Evolutionary conservation across 2,329 filamentous ascomycete genomes (phyloP).

Genomic region (Colletotrichum siamense): DNA sequence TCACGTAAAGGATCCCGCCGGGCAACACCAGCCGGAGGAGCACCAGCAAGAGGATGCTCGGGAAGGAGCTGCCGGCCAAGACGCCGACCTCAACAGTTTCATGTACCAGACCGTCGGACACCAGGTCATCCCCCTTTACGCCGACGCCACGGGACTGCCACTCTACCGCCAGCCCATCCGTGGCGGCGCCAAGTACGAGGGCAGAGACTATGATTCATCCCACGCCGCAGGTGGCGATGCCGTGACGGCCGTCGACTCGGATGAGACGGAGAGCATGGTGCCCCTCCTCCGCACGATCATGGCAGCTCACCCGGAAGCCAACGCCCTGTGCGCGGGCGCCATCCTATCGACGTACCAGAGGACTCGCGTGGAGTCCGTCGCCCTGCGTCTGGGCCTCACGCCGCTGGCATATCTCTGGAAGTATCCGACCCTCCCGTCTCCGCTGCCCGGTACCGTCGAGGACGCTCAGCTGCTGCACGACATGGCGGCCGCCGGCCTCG

Average conservation of each 20-base stretch:
- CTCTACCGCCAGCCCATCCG: slow-evolving; percentile 81
- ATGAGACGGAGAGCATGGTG: slow-evolving; percentile 90
- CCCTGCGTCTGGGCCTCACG: slow-evolving; percentile 78
- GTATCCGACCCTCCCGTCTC: slow-evolving; percentile 74
- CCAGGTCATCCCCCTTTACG: slow-evolving; percentile 83
- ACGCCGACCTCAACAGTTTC: slow-evolving; percentile 84
- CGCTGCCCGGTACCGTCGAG: slow-evolving; percentile 33
- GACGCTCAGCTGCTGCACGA: slow-evolving; percentile 74
- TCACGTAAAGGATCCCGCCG: neutral
- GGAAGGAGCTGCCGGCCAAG: slow-evolving; percentile 17
- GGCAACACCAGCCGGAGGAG: neutral
- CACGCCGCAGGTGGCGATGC: slow-evolving; percentile 20
- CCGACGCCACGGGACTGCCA: slow-evolving; percentile 77
- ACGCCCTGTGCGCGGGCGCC: slow-evolving; percentile 88
- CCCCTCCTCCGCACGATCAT: slow-evolving; percentile 74
- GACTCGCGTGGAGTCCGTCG: slow-evolving; percentile 92
- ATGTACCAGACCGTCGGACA: slow-evolving; percentile 99
- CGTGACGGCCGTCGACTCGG: slow-evolving; percentile 41
- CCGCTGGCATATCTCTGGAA: slow-evolving; percentile 94
- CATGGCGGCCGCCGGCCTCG: slow-evolving; percentile 79
- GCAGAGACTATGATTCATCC: slow-evolving; percentile 68
- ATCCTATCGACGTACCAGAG: slow-evolving; percentile 96
- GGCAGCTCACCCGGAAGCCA: slow-evolving; percentile 75
- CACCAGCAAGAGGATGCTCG: neutral
- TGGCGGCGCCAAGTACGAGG: slow-evolving; percentile 73